Conservation (phyloP, 116 monocot genomes). For the Papilionanthe hybrid region DNA sequence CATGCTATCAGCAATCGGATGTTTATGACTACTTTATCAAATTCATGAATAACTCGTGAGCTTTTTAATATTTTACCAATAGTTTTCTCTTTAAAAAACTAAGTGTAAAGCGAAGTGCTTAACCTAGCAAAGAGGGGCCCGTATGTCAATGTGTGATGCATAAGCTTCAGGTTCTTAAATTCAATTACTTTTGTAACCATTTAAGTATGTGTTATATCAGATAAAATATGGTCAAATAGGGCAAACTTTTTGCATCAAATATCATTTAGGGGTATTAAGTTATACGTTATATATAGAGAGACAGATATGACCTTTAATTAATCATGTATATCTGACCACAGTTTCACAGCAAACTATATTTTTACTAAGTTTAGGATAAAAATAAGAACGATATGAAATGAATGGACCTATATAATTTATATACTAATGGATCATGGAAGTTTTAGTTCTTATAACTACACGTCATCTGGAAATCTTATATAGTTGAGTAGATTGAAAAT, state of each 20-base stretch:
- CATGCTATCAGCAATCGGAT: too few relatives aligned
- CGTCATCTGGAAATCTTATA: not conserved
- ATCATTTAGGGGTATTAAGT: not conserved
- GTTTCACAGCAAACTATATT: not conserved
- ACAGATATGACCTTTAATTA: not conserved
- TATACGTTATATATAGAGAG: not conserved
- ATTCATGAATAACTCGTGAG: too few relatives aligned
- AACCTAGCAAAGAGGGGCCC: too few relatives aligned
- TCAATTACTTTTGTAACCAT: too few relatives aligned
- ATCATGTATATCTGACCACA: not conserved
- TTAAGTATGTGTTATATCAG: too few relatives aligned
- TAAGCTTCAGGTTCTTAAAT: too few relatives aligned
- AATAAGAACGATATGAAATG: not conserved
- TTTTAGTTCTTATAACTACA: not conserved
- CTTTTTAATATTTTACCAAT: too few relatives aligned
- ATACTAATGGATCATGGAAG: not conserved
- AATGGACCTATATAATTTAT: not conserved
- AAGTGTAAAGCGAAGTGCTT: too few relatives aligned
- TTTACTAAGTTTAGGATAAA: not conserved
- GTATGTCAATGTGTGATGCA: too few relatives aligned
- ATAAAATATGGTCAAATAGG: not conserved
- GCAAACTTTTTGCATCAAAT: not conserved
- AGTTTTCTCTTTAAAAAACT: too few relatives aligned
- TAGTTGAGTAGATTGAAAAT: slow-evolving; percentile 4
- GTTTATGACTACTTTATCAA: too few relatives aligned